Conservation (phyloP, 306 rosid species). For the Trichosanthes truncata region DNA sequence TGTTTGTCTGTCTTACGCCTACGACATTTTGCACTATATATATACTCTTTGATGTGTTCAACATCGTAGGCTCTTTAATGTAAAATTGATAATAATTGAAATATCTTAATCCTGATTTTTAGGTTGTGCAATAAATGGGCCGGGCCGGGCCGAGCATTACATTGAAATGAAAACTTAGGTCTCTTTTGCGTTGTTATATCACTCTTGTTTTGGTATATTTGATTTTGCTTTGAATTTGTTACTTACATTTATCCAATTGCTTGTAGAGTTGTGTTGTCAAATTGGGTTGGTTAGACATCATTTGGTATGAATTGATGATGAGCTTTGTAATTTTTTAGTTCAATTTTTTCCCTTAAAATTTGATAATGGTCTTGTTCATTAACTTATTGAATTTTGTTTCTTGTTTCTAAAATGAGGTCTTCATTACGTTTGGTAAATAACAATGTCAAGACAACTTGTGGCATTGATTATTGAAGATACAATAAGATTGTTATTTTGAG, state of each 20-base stretch:
- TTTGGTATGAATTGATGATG: not conserved
- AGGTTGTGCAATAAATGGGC: conserved; percentile 2
- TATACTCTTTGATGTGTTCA: not conserved
- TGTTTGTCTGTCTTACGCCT: not conserved
- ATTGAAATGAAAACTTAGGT: not conserved
- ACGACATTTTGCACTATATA: not conserved
- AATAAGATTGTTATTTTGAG: too few relatives aligned
- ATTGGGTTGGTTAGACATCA: not conserved
- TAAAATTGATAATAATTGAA: not conserved
- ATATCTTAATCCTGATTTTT: not conserved
- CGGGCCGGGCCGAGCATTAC: not conserved
- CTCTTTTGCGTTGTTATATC: not conserved
- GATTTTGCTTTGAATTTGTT: not conserved
- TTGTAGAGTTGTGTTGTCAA: not conserved
- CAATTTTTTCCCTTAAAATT: not conserved
- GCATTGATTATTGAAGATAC: not conserved
- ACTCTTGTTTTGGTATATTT: not conserved
- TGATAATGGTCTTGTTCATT: not conserved
- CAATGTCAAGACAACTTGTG: not conserved
- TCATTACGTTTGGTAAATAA: not conserved
- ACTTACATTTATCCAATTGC: not conserved
- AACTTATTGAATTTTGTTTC: not conserved
- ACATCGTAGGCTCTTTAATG: not conserved
- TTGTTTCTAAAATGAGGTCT: not conserved
- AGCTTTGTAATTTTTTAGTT: not conserved